A percentile compares a stretch with the other conserved stretches of the same genome.
Evolutionary conservation across 495 filamentous ascomycete genomes (phyloP).

Genomic region (Chlorociboria aeruginascens): DNA sequence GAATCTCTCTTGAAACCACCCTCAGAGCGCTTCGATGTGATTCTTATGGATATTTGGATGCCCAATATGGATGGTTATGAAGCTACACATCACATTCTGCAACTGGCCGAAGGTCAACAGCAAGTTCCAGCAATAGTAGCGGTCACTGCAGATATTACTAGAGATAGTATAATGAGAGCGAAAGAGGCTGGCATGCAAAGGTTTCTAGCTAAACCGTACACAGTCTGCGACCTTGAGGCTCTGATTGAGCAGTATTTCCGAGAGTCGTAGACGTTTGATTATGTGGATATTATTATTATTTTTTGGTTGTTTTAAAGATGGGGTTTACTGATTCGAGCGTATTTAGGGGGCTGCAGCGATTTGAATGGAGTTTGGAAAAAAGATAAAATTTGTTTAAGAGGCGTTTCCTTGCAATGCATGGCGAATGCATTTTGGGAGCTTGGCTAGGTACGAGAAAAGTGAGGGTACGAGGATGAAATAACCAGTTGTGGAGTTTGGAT

Average conservation of each 20-base stretch:
- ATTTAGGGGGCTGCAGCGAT: no score
- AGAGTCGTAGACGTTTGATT: background rate
- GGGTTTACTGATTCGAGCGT: no score
- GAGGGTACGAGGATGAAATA: no score
- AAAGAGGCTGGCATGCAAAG: conserved; percentile 61
- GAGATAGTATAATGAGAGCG: conserved; percentile 50
- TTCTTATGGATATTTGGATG: conserved; percentile 86
- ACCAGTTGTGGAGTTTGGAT: no score
- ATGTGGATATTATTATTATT: background rate
- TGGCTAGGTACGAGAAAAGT: no score
- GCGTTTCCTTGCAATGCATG: no score
- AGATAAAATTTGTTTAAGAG: no score
- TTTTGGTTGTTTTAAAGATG: no score
- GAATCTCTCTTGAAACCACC: conserved; percentile 14
- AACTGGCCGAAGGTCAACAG: conserved; percentile 27
- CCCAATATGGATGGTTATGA: conserved; percentile 74
- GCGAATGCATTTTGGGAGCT: no score
- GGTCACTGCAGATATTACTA: conserved; percentile 68
- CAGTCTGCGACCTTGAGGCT: conserved; percentile 55
- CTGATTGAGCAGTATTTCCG: conserved; percentile 51
- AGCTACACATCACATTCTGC: conserved; percentile 54
- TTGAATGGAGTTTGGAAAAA: no score
- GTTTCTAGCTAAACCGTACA: conserved; percentile 73
- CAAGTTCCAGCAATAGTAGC: conserved; percentile 40
- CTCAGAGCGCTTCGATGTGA: conserved; percentile 42